Conservation (phyloP, 441 rosid genomes). For the Pelargonium fulgidum region DNA sequence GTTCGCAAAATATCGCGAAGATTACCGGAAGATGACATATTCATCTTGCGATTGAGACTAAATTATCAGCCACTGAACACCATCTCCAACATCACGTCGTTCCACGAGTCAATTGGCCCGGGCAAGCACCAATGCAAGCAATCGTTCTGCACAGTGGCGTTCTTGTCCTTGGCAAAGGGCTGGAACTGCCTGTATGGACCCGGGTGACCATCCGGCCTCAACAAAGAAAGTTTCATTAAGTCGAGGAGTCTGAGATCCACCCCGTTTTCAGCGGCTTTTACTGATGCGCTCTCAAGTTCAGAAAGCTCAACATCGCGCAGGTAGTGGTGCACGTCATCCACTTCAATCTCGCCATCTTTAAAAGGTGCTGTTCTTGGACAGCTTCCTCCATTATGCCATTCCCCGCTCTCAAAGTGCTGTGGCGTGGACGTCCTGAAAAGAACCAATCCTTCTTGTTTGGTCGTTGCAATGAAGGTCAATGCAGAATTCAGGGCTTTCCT, state of each 20-base stretch:
- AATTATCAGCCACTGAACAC: conserved; percentile 36
- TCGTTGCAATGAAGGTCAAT: conserved; percentile 50
- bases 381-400: conserved; percentile 85
- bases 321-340: conserved; percentile 53
- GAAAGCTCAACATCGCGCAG: conserved; percentile 50
- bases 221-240: conserved; percentile 53
- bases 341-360: conserved; percentile 53
- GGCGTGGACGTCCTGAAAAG: conserved; percentile 81
- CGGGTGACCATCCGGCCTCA: conserved; percentile 89
- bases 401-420: conserved; percentile 85
- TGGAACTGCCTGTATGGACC: conserved; percentile 68
- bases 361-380: conserved; percentile 53
- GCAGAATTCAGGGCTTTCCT: conserved; percentile 45
- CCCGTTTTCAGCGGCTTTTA: conserved; percentile 34
- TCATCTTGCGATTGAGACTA: no score
- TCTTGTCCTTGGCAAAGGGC: conserved; percentile 56
- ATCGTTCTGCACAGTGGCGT: conserved; percentile 71
- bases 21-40: no score
- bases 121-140: conserved; percentile 98
- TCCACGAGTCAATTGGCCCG: conserved; percentile 80
- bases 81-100: conserved; percentile 78
- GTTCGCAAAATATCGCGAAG: no score
- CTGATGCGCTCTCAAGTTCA: conserved; percentile 47
- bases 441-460: conserved; percentile 45
- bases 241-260: conserved; percentile 65